Evolutionary conservation across 2,329 filamentous ascomycete genomes (phyloP), one percentile per base, ranked within the genome.

Genomic region (Orbilia oligospora): DNA sequence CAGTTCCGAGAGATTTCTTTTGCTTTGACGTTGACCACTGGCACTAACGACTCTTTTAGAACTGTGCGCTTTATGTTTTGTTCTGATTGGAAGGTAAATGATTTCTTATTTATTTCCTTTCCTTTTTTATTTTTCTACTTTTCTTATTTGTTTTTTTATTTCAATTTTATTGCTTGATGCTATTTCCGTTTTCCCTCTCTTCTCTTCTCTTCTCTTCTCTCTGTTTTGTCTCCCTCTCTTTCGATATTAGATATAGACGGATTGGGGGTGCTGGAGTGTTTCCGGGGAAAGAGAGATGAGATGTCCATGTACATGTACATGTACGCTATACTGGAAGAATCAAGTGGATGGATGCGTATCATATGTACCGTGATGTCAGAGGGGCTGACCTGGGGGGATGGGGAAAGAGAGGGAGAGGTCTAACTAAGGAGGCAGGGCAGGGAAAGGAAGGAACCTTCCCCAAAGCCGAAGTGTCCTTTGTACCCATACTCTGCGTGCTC

Each of bases 281-380:
- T 51, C 27, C 41, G 27, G 61, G 27, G 61, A 51, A 49, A 49
- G 27, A 41, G 46, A 65, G 22, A 51, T 58, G 27, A 30, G 27
- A 30, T 30, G 27, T 30, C 27, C 27, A 30, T 30, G 18, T 12
- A 10, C 24, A 65, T 18, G 44, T 36, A 22, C 24, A 27, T 30
- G n/a, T n/a, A 65, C 38, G 44, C 36, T 53, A 51, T 67, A 38
- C 49, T 61, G 20, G 22, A 27, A 51, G 27, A 38, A 67, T 38
- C 46, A 49, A 14, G 27, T 48, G 61, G 44, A 48, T 53, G 46
- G 63, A 22, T 46, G 44, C 10, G 44, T 48, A 48, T 48, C n/a
- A 51, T 44, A 64, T 72, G 69, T 72, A 65, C 20, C 58, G 70
- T 73, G 70, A 73, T 73, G 70, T 73, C 70, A 73, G 49, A 27